These are phyloP conservation scores for Dissophora globulifera DNA, from an alignment of 192 early-diverging fungal genomes.

Conservation along the genomic window DNA sequence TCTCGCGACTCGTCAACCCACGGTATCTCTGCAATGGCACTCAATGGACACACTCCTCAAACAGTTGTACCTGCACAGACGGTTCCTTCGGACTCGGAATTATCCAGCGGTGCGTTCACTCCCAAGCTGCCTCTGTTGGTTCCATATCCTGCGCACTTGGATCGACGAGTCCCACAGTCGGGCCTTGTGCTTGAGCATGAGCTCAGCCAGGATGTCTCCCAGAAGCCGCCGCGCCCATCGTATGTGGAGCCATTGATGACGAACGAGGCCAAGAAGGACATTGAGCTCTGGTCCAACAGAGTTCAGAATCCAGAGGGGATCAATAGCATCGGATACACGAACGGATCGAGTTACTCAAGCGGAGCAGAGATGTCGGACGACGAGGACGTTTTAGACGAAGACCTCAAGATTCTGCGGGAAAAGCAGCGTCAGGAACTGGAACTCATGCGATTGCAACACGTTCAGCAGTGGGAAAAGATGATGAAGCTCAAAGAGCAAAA, in stretches of 20 bases:
- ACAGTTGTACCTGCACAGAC: background rate
- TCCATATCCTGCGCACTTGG: no score
- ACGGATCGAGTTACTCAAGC: constrained; percentile 49
- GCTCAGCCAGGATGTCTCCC: constrained; percentile 1
- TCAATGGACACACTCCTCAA: background rate
- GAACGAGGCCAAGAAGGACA: constrained; percentile 27
- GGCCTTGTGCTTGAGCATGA: background rate
- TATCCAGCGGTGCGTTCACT: background rate
- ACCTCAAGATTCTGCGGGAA: constrained; percentile 40
- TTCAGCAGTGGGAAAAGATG: constrained; percentile 49
- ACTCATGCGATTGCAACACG: constrained; percentile 37
- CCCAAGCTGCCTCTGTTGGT: no score
- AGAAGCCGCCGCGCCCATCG: background rate
- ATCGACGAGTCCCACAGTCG: constrained; percentile 20
- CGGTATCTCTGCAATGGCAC: background rate
- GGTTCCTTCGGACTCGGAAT: background rate
- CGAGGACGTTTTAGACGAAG: constrained; percentile 41
- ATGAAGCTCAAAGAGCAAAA: constrained; percentile 50
- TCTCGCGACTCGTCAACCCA: constrained; percentile 7
- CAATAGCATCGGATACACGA: constrained; percentile 9
- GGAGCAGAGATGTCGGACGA: constrained; percentile 48
- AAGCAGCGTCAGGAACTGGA: constrained; percentile 42
- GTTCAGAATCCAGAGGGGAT: constrained; percentile 4
- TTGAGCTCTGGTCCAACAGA: constrained; percentile 14
- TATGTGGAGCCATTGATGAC: constrained; percentile 3